phyloP scores from a whole-genome alignment of 495 filamentous ascomycete genomes.

The Letharia columbiana region DNA sequence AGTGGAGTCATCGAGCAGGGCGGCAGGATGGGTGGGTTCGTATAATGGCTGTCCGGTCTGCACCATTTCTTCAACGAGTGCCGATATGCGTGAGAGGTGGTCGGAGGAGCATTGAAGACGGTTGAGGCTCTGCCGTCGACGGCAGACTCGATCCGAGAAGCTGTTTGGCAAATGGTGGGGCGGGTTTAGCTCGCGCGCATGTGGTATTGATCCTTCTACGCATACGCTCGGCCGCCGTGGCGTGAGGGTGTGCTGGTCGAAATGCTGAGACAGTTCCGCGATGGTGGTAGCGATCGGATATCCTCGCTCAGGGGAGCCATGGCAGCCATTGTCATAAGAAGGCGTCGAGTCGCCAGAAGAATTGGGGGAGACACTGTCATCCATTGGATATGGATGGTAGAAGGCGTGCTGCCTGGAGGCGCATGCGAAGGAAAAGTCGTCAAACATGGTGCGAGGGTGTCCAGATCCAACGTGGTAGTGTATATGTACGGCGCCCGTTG shows the following conservation, averaged over 20 bases:
- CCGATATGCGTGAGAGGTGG: conserved; percentile 18
- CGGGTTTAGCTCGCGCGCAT: conserved; percentile 8
- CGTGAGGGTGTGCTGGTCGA: conserved; percentile 17
- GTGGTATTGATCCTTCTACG: conserved; percentile 5
- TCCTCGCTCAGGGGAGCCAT: conserved; percentile 2
- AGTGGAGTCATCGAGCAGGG: conserved; percentile 6
- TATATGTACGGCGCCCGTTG: conserved; percentile 7
- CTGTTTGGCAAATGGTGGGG: conserved; percentile 11
- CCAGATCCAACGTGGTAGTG: conserved; percentile 1
- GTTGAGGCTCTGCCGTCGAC: conserved; percentile 18
- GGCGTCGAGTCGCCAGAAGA: conserved; percentile 17
- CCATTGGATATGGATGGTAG: conserved; percentile 8
- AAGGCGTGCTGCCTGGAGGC: conserved; percentile 11
- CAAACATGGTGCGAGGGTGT: conserved; percentile 14
- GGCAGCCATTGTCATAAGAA: conserved; percentile 5
- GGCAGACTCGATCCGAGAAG: conserved; percentile 17
- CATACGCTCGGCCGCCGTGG: conserved; percentile 6
- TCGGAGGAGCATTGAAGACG: conserved; percentile 18
- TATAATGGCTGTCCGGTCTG: conserved; percentile 5
- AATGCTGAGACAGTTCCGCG: conserved; percentile 20
- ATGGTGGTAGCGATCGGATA: conserved; percentile 9
- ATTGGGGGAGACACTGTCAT: conserved; percentile 16
- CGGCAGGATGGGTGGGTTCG: background rate
- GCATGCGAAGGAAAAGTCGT: conserved; percentile 15
- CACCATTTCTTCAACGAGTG: conserved; percentile 19